Conservation (phyloP, 192 early-diverging fungal species). For the Coemansia sp. region DNA sequence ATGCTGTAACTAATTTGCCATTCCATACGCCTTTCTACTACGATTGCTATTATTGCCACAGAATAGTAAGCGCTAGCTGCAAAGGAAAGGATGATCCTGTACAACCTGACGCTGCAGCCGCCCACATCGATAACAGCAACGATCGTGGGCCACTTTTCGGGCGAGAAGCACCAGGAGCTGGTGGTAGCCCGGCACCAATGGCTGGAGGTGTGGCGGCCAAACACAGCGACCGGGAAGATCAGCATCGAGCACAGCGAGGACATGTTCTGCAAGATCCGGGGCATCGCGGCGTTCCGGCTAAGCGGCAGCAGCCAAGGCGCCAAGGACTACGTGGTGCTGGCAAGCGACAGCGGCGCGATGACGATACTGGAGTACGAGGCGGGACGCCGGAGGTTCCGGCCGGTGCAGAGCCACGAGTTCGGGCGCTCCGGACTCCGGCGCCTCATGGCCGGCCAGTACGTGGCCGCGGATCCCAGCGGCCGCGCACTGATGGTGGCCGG, state of each 20-base stretch:
- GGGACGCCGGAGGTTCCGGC: conserved; percentile 67
- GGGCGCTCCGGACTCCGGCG: conserved; percentile 90
- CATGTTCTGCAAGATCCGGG: conserved; percentile 84
- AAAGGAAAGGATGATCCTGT: conserved; percentile 57
- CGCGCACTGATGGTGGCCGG: conserved; percentile 94
- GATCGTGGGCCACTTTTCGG: conserved; percentile 90
- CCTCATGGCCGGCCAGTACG: conserved; percentile 91
- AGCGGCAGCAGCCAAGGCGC: conserved; percentile 78
- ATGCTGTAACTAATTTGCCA: too few species aligned
- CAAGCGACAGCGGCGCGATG: conserved; percentile 87
- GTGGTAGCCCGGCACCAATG: conserved; percentile 66
- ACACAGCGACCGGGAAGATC: conserved; percentile 80
- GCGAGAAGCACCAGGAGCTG: conserved; percentile 87
- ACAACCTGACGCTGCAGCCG: conserved; percentile 87
- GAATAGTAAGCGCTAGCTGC: too few species aligned
- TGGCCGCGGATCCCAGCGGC: conserved; percentile 94
- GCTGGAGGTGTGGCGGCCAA: conserved; percentile 80
- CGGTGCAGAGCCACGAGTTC: conserved; percentile 90
- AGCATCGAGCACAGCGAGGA: conserved; percentile 69
- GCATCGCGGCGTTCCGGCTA: conserved; percentile 80
- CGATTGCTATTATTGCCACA: too few species aligned
- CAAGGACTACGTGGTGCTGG: conserved; percentile 92
- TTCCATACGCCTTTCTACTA: too few species aligned
- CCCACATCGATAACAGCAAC: conserved; percentile 76
- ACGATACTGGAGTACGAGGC: conserved; percentile 88